These are phyloP conservation scores for Ganoderma lucidum DNA, from an alignment of 1,284 basidiomycete species.

Conservation along the genomic window DNA sequence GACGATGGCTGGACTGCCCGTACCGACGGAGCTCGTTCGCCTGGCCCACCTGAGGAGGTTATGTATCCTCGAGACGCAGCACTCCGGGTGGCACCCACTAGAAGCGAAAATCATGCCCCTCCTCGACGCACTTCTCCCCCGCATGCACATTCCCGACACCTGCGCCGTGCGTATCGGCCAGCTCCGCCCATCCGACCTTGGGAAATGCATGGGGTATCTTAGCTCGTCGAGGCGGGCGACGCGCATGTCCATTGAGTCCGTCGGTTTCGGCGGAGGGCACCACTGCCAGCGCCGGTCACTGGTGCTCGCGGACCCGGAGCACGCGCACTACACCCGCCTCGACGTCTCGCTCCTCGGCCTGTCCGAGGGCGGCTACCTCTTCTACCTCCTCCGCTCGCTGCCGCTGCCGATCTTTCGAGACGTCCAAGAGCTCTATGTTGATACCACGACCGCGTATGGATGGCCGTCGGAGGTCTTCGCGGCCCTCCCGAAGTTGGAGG, in stretches of 20 bases:
- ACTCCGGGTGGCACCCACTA: neutral
- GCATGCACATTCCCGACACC: neutral
- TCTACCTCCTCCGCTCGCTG: neutral
- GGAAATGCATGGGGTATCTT: neutral
- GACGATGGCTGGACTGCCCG: neutral
- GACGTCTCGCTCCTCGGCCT: neutral
- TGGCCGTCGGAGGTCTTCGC: neutral
- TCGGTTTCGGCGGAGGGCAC: neutral
- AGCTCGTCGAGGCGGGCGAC: slow-evolving; percentile 1
- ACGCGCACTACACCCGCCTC: neutral
- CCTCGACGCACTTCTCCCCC: neutral
- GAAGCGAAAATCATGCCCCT: neutral
- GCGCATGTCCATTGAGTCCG: neutral
- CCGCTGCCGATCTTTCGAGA: neutral
- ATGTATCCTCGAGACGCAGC: slow-evolving; percentile 1
- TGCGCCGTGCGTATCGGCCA: slow-evolving; percentile 1
- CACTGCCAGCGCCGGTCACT: neutral
- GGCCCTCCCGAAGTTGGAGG: neutral
- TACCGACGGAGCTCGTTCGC: neutral
- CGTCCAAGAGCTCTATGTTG: neutral
- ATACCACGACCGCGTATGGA: neutral
- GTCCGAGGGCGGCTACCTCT: neutral
- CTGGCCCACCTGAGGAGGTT: neutral
- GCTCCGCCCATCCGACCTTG: neutral
- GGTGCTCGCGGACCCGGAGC: neutral